phyloP scores from a whole-genome alignment of 2,329 filamentous ascomycete species.

The Cladosporium halotolerans region DNA sequence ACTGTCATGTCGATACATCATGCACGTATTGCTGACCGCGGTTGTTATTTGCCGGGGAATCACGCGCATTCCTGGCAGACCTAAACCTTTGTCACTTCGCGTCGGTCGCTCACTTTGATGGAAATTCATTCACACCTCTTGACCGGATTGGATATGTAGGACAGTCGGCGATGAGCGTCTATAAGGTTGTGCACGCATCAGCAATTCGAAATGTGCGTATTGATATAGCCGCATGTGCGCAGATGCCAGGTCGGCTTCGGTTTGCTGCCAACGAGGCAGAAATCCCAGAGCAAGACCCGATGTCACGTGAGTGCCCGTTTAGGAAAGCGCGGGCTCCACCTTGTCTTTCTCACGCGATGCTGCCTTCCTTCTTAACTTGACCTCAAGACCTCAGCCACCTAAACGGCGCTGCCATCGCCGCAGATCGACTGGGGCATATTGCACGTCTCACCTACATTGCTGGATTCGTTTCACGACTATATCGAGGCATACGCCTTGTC shows the following conservation, averaged over 20 bases:
- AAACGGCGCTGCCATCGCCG: neutral
- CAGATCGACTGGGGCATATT: neutral
- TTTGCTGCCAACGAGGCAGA: neutral
- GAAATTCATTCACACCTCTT: neutral
- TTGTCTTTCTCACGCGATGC: conserved; percentile 2
- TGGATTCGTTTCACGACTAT: neutral
- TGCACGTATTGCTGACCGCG: too few relatives aligned
- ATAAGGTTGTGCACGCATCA: too few relatives aligned
- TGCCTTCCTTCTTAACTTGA: neutral
- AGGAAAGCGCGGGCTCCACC: conserved; percentile 7
- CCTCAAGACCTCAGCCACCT: too few relatives aligned
- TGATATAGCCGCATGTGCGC: too few relatives aligned
- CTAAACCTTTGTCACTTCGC: neutral
- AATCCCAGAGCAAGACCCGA: neutral
- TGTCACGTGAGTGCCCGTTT: conserved; percentile 3
- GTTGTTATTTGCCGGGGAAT: too few relatives aligned
- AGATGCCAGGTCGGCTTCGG: neutral
- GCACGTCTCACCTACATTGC: neutral
- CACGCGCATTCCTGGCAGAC: too few relatives aligned
- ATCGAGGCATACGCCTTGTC: neutral
- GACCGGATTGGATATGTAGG: neutral
- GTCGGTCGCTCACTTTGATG: neutral
- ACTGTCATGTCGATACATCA: neutral
- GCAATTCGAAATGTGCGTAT: too few relatives aligned
- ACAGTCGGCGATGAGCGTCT: too few relatives aligned